phyloP scores from a whole-genome alignment of 257 asterid genomes.

The Penstemon eatonii region DNA sequence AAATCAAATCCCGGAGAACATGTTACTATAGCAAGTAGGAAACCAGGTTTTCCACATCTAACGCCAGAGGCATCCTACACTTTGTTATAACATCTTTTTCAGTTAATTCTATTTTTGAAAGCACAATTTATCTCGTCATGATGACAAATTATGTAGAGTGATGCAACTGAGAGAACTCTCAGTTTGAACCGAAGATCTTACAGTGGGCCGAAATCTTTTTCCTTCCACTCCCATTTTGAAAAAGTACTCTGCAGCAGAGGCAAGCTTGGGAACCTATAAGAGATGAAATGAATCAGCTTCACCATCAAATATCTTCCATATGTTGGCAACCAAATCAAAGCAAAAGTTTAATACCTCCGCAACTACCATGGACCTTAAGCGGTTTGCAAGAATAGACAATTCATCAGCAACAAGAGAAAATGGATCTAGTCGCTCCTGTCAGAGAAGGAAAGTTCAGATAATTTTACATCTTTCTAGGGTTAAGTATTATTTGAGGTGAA shows the following conservation, averaged over 20 bases:
- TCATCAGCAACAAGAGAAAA: conserved; percentile 98
- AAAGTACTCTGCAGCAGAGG: conserved; percentile 95
- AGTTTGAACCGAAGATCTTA: conserved; percentile 38
- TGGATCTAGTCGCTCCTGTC: conserved; percentile 87
- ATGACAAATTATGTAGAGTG: too few species aligned
- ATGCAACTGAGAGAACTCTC: too few species aligned
- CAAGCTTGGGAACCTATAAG: conserved; percentile 94
- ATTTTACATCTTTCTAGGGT: not conserved
- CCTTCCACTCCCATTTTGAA: conserved; percentile 94
- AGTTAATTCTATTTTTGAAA: too few species aligned
- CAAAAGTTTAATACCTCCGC: conserved; percentile 67
- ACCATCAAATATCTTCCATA: conserved; percentile 23
- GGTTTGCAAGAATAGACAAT: conserved; percentile 69
- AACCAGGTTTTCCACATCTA: too few species aligned
- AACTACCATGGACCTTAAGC: conserved; percentile 91
- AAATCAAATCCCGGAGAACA: too few species aligned
- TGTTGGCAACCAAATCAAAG: conserved; percentile 17
- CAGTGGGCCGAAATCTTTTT: conserved; percentile 97
- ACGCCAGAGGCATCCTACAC: too few species aligned
- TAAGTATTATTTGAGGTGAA: not conserved
- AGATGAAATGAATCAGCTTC: conserved; percentile 24
- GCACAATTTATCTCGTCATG: too few species aligned
- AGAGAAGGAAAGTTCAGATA: conserved; percentile 19
- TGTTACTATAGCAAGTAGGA: too few species aligned
- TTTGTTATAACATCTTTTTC: too few species aligned